Base-by-base conservation (phyloP, 495 filamentous ascomycete species). In the Aspergillus heteromorphus region DNA sequence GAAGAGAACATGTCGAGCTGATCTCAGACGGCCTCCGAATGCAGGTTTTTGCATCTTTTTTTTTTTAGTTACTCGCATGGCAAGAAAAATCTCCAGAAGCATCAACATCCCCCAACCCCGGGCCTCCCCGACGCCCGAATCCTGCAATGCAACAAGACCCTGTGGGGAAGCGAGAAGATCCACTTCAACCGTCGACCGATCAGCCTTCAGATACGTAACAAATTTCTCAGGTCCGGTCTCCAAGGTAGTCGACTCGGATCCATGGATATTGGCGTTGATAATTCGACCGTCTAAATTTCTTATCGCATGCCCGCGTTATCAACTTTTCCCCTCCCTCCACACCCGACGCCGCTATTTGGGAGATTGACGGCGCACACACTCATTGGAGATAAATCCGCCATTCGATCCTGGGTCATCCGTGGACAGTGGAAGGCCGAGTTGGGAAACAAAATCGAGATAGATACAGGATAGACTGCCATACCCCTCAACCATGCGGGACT, bases 401-500 rank as follows among this genome's bases (percentile, higher is more conserved):
- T n/a, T n/a, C n/a, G 10, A 38, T n/a, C n/a, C n/a, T 13, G n/a
- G 21, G 10, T 23, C 1, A n/a, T 31, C 13, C 23, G 25, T 30
- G 3, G 25, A 29, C 9, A 31, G 11, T 14, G 16, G 10, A 30
- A 48, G 1, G 13, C 14, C 4, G 31, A 6, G 31, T 2, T 1
- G 7, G 18, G 31, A 30, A 17, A 48, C 30, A 50, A 50, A 14
- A 10, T 7, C 17, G 23, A 27, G 23, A 4, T 3, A 27, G 7
- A 7, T 27, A 3, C 47, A 38, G 6, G 18, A 20, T 8, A 41
- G 9, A 17, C 34, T 45, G 16, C 4, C 21, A 19, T 19, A 18
- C 13, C 20, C 36, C 13, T 21, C 36, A 34, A 51, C 23, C 25
- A 62, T 62, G 60, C 53, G 55, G 40, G 55, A 58, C 31, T 40